Evolutionary conservation across 78 protist species (phyloP).

Genomic region (Trichosphaerium sp.): DNA sequence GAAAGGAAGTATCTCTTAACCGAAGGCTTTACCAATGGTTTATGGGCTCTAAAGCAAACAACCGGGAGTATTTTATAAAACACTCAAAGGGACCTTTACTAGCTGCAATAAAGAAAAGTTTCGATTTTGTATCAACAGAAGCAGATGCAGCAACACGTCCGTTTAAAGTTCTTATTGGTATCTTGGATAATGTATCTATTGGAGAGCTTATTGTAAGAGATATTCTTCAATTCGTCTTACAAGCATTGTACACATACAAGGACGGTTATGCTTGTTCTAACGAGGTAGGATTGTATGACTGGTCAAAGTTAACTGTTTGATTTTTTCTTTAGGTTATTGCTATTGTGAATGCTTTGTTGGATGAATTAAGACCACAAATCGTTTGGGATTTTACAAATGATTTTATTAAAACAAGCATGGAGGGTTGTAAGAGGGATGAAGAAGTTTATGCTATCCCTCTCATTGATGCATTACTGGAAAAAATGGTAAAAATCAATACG

Average conservation of each 20-base stretch:
- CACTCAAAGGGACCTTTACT: slow-evolving; percentile 15
- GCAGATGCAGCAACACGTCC: not conserved
- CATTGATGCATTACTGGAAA: slow-evolving; percentile 11
- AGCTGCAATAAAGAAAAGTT: slow-evolving; percentile 5
- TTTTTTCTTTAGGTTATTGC: slow-evolving; percentile 11
- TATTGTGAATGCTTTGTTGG: slow-evolving; percentile 17
- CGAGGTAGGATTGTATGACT: no score
- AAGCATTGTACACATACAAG: slow-evolving; percentile 10
- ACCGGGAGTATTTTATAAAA: slow-evolving; percentile 9
- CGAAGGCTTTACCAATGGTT: slow-evolving; percentile 27
- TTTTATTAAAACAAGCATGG: not conserved
- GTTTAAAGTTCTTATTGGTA: slow-evolving; percentile 12
- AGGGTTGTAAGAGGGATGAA: not conserved
- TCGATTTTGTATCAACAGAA: not conserved
- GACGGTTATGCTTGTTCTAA: slow-evolving; percentile 34
- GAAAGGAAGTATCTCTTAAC: slow-evolving; percentile 31
- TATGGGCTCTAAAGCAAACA: slow-evolving; percentile 2
- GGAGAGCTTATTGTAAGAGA: slow-evolving; percentile 12
- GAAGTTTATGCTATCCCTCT: not conserved
- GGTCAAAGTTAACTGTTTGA: no score
- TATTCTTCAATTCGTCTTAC: slow-evolving; percentile 14
- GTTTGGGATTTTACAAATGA: slow-evolving; percentile 15
- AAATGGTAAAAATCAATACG: slow-evolving; percentile 13
- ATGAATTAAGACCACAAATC: not conserved
- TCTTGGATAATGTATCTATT: slow-evolving; percentile 31